Conservation (phyloP, 2,329 filamentous ascomycete genomes). For the Gnomoniopsis smithogilvyi region DNA sequence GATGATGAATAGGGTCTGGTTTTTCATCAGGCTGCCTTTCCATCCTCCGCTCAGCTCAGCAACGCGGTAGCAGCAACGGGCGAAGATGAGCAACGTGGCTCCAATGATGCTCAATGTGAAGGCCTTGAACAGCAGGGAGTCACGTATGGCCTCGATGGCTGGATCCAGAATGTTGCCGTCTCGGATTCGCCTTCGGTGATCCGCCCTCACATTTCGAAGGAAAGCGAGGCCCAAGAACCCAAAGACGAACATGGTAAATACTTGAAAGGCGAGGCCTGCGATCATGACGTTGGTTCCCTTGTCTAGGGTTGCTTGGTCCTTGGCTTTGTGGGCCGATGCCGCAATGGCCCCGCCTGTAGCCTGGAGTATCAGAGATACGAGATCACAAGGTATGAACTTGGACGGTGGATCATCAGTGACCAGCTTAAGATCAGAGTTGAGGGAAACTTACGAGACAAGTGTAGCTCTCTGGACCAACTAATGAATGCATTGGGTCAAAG, state of each 20-base stretch:
- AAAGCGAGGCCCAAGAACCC: slow-evolving; percentile 48
- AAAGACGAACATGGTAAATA: slow-evolving; percentile 55
- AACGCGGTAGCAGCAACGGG: slow-evolving; percentile 62
- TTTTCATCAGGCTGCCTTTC: slow-evolving; percentile 52
- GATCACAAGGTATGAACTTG: slow-evolving; percentile 64
- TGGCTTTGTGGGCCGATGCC: slow-evolving; percentile 36
- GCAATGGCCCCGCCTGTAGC: slow-evolving; percentile 56
- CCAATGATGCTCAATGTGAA: slow-evolving; percentile 55
- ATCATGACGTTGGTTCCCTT: slow-evolving; percentile 61
- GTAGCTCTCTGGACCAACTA: slow-evolving; percentile 43
- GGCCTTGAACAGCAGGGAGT: slow-evolving; percentile 43
- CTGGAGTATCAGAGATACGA: slow-evolving; percentile 59
- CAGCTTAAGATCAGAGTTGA: neutral
- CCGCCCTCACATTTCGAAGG: slow-evolving; percentile 35
- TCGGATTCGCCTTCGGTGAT: slow-evolving; percentile 31
- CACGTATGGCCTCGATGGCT: slow-evolving; percentile 33
- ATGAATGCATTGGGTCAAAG: slow-evolving; percentile 46
- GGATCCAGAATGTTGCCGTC: slow-evolving; percentile 37
- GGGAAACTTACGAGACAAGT: slow-evolving; percentile 41
- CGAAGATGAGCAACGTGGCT: slow-evolving; percentile 61
- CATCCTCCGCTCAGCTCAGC: slow-evolving; percentile 65
- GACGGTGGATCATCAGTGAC: neutral
- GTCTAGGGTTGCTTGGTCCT: slow-evolving; percentile 25
- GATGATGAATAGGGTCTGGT: slow-evolving; percentile 53
- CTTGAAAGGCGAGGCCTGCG: slow-evolving; percentile 61